Evolutionary conservation across 345 rosid genomes (phyloP).

Genomic region (Eucalyptus marginata): DNA sequence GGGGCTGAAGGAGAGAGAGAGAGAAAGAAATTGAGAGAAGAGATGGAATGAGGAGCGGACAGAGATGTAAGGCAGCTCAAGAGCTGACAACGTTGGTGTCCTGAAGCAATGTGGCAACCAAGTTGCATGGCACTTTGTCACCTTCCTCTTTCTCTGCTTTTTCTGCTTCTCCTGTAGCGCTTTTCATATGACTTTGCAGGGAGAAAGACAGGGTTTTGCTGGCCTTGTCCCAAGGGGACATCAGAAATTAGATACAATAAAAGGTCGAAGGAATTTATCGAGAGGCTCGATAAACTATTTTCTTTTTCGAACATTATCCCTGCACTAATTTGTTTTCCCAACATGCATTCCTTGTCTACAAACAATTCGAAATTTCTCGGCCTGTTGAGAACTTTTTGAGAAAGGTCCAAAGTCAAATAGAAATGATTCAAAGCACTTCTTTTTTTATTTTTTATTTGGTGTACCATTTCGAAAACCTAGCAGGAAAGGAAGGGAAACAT

Average conservation of each 20-base stretch:
- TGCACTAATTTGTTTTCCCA: not conserved
- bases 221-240: not conserved
- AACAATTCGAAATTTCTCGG: not conserved
- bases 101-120: constrained; percentile 9
- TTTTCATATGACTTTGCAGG: not conserved
- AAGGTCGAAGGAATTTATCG: not conserved
- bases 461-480: not conserved
- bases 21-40: not conserved
- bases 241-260: not conserved
- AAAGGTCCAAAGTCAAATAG: not conserved
- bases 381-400: not conserved
- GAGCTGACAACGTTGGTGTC: not conserved
- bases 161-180: not conserved
- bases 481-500: not conserved
- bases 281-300: not conserved
- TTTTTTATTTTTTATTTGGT: not conserved
- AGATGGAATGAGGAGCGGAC: not conserved
- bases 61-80: not conserved
- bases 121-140: constrained; percentile 7
- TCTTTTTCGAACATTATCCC: not conserved
- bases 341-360: not conserved
- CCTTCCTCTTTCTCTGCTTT: not conserved
- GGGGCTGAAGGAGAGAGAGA: not conserved
- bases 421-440: not conserved
- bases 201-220: not conserved